Evolutionary conservation across 1,284 basidiomycete genomes (phyloP).

Genomic region (Irpex rosettiformis): DNA sequence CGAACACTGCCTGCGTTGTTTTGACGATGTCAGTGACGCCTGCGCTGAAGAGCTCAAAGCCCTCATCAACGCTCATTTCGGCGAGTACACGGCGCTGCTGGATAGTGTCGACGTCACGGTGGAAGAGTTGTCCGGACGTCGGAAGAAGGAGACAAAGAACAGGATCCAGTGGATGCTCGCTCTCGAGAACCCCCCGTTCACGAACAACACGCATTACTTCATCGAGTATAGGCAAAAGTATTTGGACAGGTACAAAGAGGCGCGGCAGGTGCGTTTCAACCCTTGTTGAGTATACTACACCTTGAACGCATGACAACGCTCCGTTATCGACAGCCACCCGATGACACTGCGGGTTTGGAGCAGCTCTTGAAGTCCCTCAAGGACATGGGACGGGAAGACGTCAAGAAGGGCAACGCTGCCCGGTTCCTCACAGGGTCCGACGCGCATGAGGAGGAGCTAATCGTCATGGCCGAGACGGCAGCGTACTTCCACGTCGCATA

Average conservation of each 20-base stretch:
- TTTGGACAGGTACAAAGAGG: conserved; percentile 25
- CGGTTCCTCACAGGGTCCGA: background rate
- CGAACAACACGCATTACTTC: conserved; percentile 32
- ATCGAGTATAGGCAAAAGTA: conserved; percentile 28
- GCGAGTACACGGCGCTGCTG: conserved; percentile 46
- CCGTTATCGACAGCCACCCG: background rate
- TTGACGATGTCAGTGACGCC: conserved; percentile 38
- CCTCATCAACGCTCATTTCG: conserved; percentile 47
- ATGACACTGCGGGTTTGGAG: background rate
- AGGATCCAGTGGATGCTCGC: conserved; percentile 33
- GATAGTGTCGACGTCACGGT: conserved; percentile 36
- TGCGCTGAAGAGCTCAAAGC: conserved; percentile 37
- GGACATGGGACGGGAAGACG: background rate
- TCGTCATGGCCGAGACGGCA: conserved; percentile 17
- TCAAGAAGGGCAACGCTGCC: background rate
- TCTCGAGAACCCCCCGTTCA: conserved; percentile 30
- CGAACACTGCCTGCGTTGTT: conserved; percentile 43
- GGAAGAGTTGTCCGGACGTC: background rate
- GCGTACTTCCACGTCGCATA: conserved; percentile 19
- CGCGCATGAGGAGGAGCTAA: conserved; percentile 14
- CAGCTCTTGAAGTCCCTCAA: background rate
- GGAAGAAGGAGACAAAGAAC: conserved; percentile 31
- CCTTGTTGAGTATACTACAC: too few species aligned
- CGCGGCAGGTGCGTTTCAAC: conserved; percentile 4
- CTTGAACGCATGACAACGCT: too few species aligned